phyloP scores from a whole-genome alignment of 2,329 filamentous ascomycete genomes.

The Incumbomyces lentus region DNA sequence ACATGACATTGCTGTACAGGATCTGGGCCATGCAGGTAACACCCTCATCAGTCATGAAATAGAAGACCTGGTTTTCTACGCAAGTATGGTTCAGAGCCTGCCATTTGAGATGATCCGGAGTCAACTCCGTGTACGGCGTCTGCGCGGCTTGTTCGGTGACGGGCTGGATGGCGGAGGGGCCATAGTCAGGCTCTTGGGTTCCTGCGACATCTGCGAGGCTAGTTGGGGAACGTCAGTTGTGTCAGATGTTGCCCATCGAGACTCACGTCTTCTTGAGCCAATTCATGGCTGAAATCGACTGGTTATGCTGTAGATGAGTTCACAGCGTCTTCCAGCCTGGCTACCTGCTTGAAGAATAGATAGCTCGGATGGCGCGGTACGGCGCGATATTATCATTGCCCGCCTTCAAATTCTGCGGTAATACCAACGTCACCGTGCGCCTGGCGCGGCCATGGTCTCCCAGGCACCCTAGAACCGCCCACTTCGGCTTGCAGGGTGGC shows the following conservation, averaged over 20 bases:
- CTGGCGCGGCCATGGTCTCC: no score
- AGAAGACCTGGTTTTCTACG: conserved; percentile 94
- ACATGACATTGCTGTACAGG: conserved; percentile 97
- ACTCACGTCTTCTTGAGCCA: conserved; percentile 88
- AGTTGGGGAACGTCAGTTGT: conserved; percentile 16
- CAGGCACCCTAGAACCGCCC: no score
- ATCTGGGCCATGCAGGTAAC: conserved; percentile 72
- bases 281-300: conserved; percentile 48
- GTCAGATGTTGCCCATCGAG: conserved; percentile 6
- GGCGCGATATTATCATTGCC: no score
- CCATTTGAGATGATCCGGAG: conserved; percentile 75
- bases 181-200: conserved; percentile 93
- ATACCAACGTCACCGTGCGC: no score
- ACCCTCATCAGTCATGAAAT: conserved; percentile 71
- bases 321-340: no score
- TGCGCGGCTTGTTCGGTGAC: conserved; percentile 71
- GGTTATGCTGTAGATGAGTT: no score
- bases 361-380: no score
- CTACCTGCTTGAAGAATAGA: no score
- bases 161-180: conserved; percentile 73
- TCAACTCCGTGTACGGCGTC: conserved; percentile 69
- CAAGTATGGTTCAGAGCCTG: conserved; percentile 66
- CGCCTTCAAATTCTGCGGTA: no score
- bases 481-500: no score
- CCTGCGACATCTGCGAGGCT: conserved; percentile 70